Conservation (phyloP, 2,329 filamentous ascomycete species). For the Fusarium brachygibbosum region DNA sequence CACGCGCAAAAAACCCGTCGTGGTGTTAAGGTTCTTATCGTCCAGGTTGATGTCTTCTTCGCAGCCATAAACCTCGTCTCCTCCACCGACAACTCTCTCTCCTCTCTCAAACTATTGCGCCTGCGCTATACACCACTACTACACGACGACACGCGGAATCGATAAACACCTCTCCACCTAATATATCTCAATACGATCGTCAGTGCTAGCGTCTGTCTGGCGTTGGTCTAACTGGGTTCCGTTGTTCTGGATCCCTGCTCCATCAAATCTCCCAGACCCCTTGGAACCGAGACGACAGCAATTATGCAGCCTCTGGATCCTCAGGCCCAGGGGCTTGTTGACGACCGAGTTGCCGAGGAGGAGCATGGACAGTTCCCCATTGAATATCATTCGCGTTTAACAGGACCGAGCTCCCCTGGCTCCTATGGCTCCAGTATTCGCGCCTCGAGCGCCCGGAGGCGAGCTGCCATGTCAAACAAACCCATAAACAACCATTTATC, state of each 20-base stretch:
- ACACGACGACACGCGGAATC: constrained; percentile 7
- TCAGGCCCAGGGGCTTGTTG: constrained; percentile 36
- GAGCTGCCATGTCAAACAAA: constrained; percentile 37
- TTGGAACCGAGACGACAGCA: constrained; percentile 48
- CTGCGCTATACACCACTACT: constrained; percentile 3
- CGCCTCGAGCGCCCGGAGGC: constrained; percentile 34
- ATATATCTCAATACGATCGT: constrained; percentile 26
- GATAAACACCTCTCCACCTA: constrained; percentile 7
- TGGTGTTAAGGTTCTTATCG: constrained; percentile 16
- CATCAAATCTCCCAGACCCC: constrained; percentile 44
- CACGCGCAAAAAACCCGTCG: constrained; percentile 35
- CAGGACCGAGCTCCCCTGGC: constrained; percentile 35
- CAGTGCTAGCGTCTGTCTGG: constrained; percentile 32
- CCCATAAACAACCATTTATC: constrained; percentile 38
- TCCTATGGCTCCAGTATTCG: constrained; percentile 41
- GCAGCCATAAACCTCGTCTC: constrained; percentile 17
- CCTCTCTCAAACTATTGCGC: constrained; percentile 3
- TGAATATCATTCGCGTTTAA: constrained; percentile 45
- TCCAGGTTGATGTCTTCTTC: constrained; percentile 20
- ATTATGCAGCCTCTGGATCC: constrained; percentile 49
- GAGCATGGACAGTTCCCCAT: constrained; percentile 41
- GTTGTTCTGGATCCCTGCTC: constrained; percentile 42
- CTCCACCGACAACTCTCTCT: constrained; percentile 4
- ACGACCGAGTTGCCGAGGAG: constrained; percentile 30
- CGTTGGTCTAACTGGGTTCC: constrained; percentile 34